These are phyloP conservation scores for Yamadazyma kitorensis DNA, from an alignment of 805 yeast genomes.

Conservation along the genomic window DNA sequence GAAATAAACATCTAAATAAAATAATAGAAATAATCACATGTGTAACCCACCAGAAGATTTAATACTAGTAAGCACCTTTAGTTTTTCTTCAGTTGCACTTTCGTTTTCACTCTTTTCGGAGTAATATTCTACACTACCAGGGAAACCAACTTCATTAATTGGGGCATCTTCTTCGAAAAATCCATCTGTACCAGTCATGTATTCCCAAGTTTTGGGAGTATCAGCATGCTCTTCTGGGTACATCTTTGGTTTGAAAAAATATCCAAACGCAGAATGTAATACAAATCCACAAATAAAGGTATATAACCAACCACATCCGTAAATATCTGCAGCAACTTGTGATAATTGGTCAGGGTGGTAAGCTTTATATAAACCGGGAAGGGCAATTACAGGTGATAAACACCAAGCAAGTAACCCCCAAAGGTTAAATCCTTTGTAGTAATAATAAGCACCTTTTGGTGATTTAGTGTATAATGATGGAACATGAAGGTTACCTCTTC, in stretches of 20 bases:
- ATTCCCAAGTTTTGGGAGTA: conserved; percentile 15
- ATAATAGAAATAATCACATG: conserved; percentile 7
- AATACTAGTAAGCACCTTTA: conserved; percentile 14
- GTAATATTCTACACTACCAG: conserved; percentile 10
- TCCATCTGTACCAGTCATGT: conserved; percentile 15
- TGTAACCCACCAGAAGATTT: conserved; percentile 12
- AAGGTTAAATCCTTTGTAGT: conserved; percentile 12
- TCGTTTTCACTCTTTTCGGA: conserved; percentile 9
- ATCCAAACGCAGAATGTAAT: conserved; percentile 10
- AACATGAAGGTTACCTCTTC: conserved; percentile 15
- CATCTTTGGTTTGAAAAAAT: conserved; percentile 11
- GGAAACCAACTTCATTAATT: conserved; percentile 14
- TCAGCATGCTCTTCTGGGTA: conserved; percentile 12
- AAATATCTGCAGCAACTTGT: conserved; percentile 11
- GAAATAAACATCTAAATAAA: too few relatives aligned
- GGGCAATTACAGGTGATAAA: conserved; percentile 10
- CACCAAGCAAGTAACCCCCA: conserved; percentile 15
- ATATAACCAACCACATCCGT: conserved; percentile 15
- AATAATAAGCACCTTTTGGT: conserved; percentile 10
- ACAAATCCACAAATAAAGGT: conserved; percentile 12
- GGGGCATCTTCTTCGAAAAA: conserved; percentile 15
- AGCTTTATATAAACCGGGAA: conserved; percentile 13
- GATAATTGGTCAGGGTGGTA: conserved; percentile 11
- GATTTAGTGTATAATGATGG: conserved; percentile 13
- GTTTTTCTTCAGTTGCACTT: conserved; percentile 11